These are phyloP conservation scores for Trichosanthes truncata DNA, from an alignment of 306 rosid species.

Conservation along the genomic window DNA sequence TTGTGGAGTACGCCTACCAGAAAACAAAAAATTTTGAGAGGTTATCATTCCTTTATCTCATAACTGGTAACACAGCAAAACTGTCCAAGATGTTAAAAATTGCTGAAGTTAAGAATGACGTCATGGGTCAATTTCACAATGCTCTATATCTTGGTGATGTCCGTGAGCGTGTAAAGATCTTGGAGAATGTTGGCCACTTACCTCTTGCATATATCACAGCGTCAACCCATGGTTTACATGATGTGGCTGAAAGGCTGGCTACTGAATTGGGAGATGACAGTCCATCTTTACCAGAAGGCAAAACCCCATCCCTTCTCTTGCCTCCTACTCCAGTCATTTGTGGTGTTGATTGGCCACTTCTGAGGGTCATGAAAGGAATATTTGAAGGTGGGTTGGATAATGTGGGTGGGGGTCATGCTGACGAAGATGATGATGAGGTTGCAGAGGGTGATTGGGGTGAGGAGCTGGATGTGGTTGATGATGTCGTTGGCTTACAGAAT, in stretches of 20 bases:
- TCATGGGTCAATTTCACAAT: constrained; percentile 96
- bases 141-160: constrained; percentile 78
- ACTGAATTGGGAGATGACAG: constrained; percentile 67
- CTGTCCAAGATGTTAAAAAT: constrained; percentile 93
- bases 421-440: constrained; percentile 62
- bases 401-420: constrained; percentile 29
- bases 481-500: constrained; percentile 48
- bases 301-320: constrained; percentile 51
- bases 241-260: constrained; percentile 69
- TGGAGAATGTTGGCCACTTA: constrained; percentile 84
- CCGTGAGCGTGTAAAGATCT: constrained; percentile 67
- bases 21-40: constrained; percentile 90
- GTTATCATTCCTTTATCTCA: constrained; percentile 75
- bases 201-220: constrained; percentile 84
- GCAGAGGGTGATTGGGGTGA: constrained; percentile 72
- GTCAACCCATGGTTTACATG: constrained; percentile 61
- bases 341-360: constrained; percentile 90
- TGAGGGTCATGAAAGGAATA: constrained; percentile 68
- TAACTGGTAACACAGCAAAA: constrained; percentile 71
- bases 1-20: constrained; percentile 88
- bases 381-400: constrained; percentile 76
- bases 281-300: constrained; percentile 68
- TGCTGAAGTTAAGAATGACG: constrained; percentile 89
- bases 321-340: constrained; percentile 69
- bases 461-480: constrained; percentile 72